Percentiles rank a stretch among this genome's conserved stretches.
Evolutionary conservation across 164 flowering plant species (phyloP).

Genomic region (Vitis amurensis): DNA sequence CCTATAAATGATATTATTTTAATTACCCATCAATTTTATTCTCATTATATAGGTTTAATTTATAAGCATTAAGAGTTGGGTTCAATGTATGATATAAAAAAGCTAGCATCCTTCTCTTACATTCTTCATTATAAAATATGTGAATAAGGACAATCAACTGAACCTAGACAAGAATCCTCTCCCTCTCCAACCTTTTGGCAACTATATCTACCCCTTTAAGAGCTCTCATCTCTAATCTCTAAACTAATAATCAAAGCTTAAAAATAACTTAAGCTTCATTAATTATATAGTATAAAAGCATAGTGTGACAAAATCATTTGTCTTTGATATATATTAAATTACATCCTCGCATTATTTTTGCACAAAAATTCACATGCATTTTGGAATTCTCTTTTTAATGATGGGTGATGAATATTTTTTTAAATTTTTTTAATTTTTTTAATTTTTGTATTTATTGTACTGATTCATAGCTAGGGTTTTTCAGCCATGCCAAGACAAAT

Average conservation of each 20-base stretch:
- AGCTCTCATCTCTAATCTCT: not conserved
- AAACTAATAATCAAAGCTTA: not conserved
- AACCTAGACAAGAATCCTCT: slow-evolving; percentile 24
- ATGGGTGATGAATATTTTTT: too few species aligned
- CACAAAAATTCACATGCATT: too few species aligned
- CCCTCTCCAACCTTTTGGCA: slow-evolving; percentile 41
- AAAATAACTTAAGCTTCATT: not conserved
- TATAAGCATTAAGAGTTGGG: not conserved
- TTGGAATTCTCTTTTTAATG: too few species aligned
- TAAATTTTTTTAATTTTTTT: too few species aligned
- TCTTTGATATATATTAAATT: too few species aligned
- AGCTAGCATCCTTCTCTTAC: too few species aligned
- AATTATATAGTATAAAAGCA: not conserved
- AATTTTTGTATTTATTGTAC: too few species aligned
- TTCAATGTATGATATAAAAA: not conserved
- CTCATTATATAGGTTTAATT: too few species aligned
- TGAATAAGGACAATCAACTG: slow-evolving; percentile 15
- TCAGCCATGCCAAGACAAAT: slow-evolving; percentile 19
- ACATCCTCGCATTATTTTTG: too few species aligned
- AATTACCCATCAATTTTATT: too few species aligned
- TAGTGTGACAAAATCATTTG: too few species aligned
- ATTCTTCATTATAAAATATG: slow-evolving; percentile 7
- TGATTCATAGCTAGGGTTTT: not conserved
- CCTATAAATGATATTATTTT: too few species aligned
- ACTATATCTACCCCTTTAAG: slow-evolving; percentile 9